Evolutionary conservation across 192 early-diverging fungal species (phyloP).

Genomic region (Podila epicladia): DNA sequence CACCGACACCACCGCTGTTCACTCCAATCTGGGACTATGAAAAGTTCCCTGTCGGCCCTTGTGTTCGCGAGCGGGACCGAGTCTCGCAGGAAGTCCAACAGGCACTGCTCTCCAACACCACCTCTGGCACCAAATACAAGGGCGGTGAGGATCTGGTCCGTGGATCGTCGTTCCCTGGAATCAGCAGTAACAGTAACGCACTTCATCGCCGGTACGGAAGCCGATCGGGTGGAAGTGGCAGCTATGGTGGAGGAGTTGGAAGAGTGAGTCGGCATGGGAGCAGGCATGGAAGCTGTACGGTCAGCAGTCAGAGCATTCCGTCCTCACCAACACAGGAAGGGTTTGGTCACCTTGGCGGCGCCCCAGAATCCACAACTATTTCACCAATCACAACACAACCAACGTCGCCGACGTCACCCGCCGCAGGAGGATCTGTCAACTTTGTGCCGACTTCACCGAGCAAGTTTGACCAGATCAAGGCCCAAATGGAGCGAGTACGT

Average conservation of each 20-base stretch:
- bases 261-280: neutral
- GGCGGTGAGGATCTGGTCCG: neutral
- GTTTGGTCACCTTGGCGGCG: neutral
- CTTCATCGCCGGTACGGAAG: conserved; percentile 5
- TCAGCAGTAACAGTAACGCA: no score
- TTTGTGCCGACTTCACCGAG: conserved; percentile 1
- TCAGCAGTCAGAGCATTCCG: neutral
- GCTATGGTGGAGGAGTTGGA: neutral
- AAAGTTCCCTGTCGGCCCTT: conserved; percentile 29
- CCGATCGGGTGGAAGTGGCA: neutral
- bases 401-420: neutral
- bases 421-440: neutral
- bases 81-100: conserved; percentile 15
- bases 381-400: neutral
- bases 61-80: conserved; percentile 9
- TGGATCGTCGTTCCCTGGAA: neutral
- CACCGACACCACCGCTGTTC: conserved; percentile 5
- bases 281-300: conserved; percentile 2
- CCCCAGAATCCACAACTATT: neutral
- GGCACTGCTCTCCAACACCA: conserved; percentile 5
- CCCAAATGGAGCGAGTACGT: conserved; percentile 24
- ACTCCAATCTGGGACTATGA: conserved; percentile 38
- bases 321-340: neutral
- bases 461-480: conserved; percentile 41
- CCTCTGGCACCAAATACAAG: neutral